Percentiles rank a stretch among this genome's conserved stretches.
These are phyloP conservation scores for Dactylellina haptotyla DNA, from an alignment of 2,329 filamentous ascomycete species.

Conservation along the genomic window DNA sequence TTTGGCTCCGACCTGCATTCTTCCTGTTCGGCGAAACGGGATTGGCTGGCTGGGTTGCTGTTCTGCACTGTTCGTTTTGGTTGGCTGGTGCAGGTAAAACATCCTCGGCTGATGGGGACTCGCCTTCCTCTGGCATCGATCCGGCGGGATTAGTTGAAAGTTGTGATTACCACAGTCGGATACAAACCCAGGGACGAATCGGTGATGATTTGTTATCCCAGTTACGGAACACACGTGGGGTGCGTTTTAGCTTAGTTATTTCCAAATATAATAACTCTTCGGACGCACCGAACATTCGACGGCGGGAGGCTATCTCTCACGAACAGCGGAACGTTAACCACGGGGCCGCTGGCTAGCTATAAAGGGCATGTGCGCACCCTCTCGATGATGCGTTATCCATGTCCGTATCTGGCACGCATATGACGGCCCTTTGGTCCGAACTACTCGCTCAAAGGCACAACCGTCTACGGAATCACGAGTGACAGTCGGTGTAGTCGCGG, in stretches of 20 bases:
- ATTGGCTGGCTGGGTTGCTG: conserved; percentile 39
- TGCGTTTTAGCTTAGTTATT: neutral
- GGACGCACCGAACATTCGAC: conserved; percentile 1
- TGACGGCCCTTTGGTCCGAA: neutral
- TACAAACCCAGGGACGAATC: neutral
- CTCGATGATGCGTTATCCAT: too few species aligned
- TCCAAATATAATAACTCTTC: neutral
- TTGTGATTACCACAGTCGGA: neutral
- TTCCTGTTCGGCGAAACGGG: conserved; percentile 31
- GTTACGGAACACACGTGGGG: neutral
- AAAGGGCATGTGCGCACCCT: neutral
- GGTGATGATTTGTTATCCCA: neutral
- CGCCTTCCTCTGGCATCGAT: neutral
- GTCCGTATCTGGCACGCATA: neutral
- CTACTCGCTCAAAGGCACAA: neutral
- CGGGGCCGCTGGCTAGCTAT: too few species aligned
- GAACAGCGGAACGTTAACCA: too few species aligned
- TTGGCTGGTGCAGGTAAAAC: neutral
- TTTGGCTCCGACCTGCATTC: neutral
- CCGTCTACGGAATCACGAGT: neutral
- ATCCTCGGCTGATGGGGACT: conserved; percentile 19
- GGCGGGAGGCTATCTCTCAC: too few species aligned
- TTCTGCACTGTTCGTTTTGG: too few species aligned
- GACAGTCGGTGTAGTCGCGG: too few species aligned
- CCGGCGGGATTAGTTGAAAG: neutral